phyloP scores from a whole-genome alignment of 768 basidiomycete species.

The Pulveroboletus sp. region DNA sequence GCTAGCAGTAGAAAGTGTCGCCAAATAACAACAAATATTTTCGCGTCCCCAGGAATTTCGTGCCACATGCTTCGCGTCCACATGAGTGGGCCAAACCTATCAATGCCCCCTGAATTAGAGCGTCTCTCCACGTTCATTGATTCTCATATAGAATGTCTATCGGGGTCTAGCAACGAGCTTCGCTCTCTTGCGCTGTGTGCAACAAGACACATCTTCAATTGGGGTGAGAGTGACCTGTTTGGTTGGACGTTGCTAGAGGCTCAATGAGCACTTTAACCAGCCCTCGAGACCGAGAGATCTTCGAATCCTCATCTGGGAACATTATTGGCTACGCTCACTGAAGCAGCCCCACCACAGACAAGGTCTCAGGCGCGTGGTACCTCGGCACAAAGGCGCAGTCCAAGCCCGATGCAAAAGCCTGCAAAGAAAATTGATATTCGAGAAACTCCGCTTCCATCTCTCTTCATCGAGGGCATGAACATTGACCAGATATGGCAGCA shows the following conservation, averaged over 20 bases:
- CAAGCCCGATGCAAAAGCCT: slow-evolving; percentile 32
- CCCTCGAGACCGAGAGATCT: slow-evolving; percentile 59
- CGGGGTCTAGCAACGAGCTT: slow-evolving; percentile 49
- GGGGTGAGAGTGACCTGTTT: slow-evolving; percentile 46
- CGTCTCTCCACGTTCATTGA: slow-evolving; percentile 53
- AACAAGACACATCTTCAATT: slow-evolving; percentile 72
- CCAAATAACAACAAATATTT: slow-evolving; percentile 21
- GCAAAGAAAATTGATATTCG: slow-evolving; percentile 34
- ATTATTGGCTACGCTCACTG: slow-evolving; percentile 62
- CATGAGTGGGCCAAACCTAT: slow-evolving; percentile 18
- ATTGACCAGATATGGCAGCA: slow-evolving; percentile 92
- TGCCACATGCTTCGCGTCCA: neutral
- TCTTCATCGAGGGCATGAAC: slow-evolving; percentile 77
- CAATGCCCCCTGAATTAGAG: slow-evolving; percentile 40
- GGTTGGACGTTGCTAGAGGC: slow-evolving; percentile 1
- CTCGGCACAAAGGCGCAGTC: slow-evolving; percentile 39
- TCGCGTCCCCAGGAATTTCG: too few relatives aligned
- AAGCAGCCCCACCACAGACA: slow-evolving; percentile 68
- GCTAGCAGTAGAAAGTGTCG: neutral
- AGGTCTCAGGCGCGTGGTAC: slow-evolving; percentile 54
- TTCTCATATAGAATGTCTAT: slow-evolving; percentile 49
- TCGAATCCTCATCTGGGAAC: slow-evolving; percentile 62
- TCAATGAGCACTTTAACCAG: slow-evolving; percentile 32
- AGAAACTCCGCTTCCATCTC: slow-evolving; percentile 67
- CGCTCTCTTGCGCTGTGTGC: slow-evolving; percentile 57